Evolutionary conservation across 2,329 filamentous ascomycete genomes (phyloP).

Genomic region (Paecilomyces fulvus): DNA sequence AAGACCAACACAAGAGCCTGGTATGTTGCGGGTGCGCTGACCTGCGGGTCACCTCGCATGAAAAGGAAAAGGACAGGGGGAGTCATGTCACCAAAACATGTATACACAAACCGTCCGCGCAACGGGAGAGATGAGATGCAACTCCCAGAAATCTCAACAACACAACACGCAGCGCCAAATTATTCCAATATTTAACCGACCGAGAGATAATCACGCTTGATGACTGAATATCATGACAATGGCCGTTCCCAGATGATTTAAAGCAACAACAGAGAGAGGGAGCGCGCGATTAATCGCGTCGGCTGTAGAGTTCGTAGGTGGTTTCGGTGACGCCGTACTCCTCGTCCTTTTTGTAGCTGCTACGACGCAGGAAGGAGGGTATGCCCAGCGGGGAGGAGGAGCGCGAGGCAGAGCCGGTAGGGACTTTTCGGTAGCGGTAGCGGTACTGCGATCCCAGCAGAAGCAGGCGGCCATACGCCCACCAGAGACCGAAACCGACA

Average conservation of each 20-base stretch:
- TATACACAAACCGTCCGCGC: slow-evolving; percentile 12
- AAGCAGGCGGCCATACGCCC: slow-evolving; percentile 41
- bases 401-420: slow-evolving; percentile 13
- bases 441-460: slow-evolving; percentile 33
- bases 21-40: slow-evolving; percentile 9
- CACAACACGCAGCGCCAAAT: not conserved
- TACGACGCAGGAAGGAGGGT: slow-evolving; percentile 28
- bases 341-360: slow-evolving; percentile 32
- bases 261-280: not conserved
- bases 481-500: slow-evolving; percentile 42
- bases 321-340: slow-evolving; percentile 26
- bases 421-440: slow-evolving; percentile 29
- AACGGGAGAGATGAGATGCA: slow-evolving; percentile 10
- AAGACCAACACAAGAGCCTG: slow-evolving; percentile 5
- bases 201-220: not conserved
- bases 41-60: slow-evolving; percentile 10
- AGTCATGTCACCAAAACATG: slow-evolving; percentile 17
- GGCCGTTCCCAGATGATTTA: slow-evolving; percentile 11
- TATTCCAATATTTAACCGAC: not conserved
- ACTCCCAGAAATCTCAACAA: not conserved
- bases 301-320: slow-evolving; percentile 30
- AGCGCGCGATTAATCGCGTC: slow-evolving; percentile 19
- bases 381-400: slow-evolving; percentile 27
- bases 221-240: not conserved
- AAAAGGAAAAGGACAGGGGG: slow-evolving; percentile 6